phyloP scores from a whole-genome alignment of 2,329 filamentous ascomycete species.

The Talaromyces sp. region DNA sequence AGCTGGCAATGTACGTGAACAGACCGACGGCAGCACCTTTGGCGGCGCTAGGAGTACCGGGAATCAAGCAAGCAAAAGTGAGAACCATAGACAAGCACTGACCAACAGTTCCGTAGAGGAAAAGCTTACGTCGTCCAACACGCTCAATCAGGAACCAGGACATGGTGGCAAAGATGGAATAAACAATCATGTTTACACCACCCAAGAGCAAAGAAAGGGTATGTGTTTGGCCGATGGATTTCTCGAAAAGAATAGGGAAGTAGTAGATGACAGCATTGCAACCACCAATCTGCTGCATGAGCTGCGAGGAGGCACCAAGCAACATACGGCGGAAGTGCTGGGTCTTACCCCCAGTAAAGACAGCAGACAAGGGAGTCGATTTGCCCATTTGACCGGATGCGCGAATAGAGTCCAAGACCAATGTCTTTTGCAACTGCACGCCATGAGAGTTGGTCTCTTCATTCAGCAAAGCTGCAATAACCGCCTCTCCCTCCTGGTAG shows the following conservation, averaged over 20 bases:
- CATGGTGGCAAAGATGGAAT: constrained; percentile 43
- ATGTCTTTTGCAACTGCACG: constrained; percentile 56
- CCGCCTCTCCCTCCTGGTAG: constrained; percentile 47
- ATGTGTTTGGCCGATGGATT: constrained; percentile 40
- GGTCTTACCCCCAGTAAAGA: constrained; percentile 32
- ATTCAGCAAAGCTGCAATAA: constrained; percentile 49
- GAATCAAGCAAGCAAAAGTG: constrained; percentile 29
- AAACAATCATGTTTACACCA: constrained; percentile 53
- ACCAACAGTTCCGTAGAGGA: constrained; percentile 27
- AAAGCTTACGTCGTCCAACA: constrained; percentile 36
- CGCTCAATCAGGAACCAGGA: constrained; percentile 52
- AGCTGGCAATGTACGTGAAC: constrained; percentile 65
- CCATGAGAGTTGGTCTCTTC: constrained; percentile 52
- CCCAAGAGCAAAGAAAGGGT: constrained; percentile 51
- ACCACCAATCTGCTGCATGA: constrained; percentile 52
- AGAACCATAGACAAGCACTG: constrained; percentile 31
- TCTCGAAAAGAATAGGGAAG: constrained; percentile 51
- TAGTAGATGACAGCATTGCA: constrained; percentile 55
- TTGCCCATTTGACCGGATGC: constrained; percentile 26
- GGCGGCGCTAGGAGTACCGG: constrained; percentile 18
- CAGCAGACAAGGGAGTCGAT: constrained; percentile 22
- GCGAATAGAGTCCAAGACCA: constrained; percentile 61
- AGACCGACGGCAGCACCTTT: constrained; percentile 42
- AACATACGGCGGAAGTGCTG: constrained; percentile 44
- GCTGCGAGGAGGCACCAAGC: constrained; percentile 41